Evolutionary conservation across 192 early-diverging fungal species (phyloP).

Genomic region (Dissophora ornata): DNA sequence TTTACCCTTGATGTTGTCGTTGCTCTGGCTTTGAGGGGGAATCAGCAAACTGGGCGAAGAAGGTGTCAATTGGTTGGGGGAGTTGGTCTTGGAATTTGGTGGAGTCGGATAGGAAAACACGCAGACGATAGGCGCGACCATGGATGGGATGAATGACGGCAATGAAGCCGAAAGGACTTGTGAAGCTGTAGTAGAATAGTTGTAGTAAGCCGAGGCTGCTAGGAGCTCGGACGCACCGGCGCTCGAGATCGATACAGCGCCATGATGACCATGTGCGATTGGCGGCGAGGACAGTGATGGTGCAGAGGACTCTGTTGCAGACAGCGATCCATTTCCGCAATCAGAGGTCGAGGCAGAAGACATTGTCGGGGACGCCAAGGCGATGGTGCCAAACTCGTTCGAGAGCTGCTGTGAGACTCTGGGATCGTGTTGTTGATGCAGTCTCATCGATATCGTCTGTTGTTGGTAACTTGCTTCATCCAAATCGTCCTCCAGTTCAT

Average conservation of each 20-base stretch:
- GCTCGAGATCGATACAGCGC: slow-evolving; percentile 29
- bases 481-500: slow-evolving; percentile 11
- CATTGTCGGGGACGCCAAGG: slow-evolving; percentile 18
- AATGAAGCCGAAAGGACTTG: slow-evolving; percentile 39
- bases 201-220: slow-evolving; percentile 45
- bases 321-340: background rate
- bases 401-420: slow-evolving; percentile 28
- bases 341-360: background rate
- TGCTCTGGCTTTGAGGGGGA: no score
- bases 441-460: slow-evolving; percentile 2
- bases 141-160: slow-evolving; percentile 46
- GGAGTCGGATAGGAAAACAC: slow-evolving; percentile 43
- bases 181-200: slow-evolving; percentile 25
- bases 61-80: slow-evolving; percentile 11
- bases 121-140: slow-evolving; percentile 53
- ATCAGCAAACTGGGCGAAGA: background rate
- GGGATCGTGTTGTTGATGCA: slow-evolving; percentile 11
- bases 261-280: no score
- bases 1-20: background rate
- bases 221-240: slow-evolving; percentile 39
- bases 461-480: slow-evolving; percentile 30
- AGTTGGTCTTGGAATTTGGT: slow-evolving; percentile 18
- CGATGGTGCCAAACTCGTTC: slow-evolving; percentile 40
- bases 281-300: background rate
- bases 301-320: background rate